Evolutionary conservation across 805 yeast species (phyloP), one percentile per base, ranked within the genome.

Genomic region (Pichia nakasei): DNA sequence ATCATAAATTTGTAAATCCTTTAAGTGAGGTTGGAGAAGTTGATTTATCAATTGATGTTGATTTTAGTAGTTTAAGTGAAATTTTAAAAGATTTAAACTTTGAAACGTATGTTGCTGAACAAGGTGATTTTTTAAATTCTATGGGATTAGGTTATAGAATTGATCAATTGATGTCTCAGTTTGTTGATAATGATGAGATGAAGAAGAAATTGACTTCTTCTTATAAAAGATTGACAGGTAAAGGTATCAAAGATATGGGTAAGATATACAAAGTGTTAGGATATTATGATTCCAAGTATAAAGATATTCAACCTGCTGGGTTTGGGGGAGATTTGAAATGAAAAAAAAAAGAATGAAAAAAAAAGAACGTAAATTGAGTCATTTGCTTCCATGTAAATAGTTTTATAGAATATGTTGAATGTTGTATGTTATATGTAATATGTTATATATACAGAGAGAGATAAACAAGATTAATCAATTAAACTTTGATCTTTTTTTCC

Each of bases 41-140:
- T 3, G 95, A 86, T 63, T 66, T 86, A 26, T 83, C 94, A 0
- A 80, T 82, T 0, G 94, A 86, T 57, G 95, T 86, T 12, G 95
- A 86, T 59, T 86, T 86, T 57, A 72, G 68, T 24, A 81, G 82
- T 21, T 60, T 86, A 42, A 63, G 62, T 13, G 49, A 58, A 3
- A 64, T 73, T 35, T 59, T 68, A 18, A 38, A 44, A 39, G 45
- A 49, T 36, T 39, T 55, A 50, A 46, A 52, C 1, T 44, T 59
- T 38, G 51, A 47, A 29, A 54, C 54, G 12, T 54, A 46, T 27
- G 50, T 60, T 18, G 53, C 60, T 0, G 79, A 78, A 35, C 95
- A 86, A 56, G 91, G 87, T 7, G 85, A 82, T 55, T 86, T 87
- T 80, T 67, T 86, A 19, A 82, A 82, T 52, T 70, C 72, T 33